A percentile compares a stretch with the other conserved stretches of the same genome.
phyloP scores from a whole-genome alignment of 2,329 filamentous ascomycete genomes.

The Trichoderma brevicompactum region DNA sequence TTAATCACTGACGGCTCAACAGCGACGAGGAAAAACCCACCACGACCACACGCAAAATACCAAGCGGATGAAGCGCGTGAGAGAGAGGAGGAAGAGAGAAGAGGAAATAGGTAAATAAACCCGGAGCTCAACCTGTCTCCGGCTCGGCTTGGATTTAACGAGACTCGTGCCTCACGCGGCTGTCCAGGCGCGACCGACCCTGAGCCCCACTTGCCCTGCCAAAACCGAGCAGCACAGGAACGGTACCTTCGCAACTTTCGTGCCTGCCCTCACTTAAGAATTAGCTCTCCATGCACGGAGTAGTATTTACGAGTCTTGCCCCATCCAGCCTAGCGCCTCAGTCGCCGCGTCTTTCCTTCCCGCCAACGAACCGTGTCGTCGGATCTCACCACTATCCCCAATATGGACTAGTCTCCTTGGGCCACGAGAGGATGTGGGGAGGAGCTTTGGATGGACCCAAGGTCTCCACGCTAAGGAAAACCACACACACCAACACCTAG shows the following conservation, averaged over 20 bases:
- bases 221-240: slow-evolving; percentile 9
- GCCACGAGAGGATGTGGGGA: slow-evolving; percentile 9
- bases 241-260: background rate
- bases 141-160: slow-evolving; percentile 2
- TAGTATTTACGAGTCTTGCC: background rate
- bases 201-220: slow-evolving; percentile 13
- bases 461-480: slow-evolving; percentile 1
- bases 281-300: background rate
- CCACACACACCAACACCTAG: background rate
- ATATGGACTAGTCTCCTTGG: background rate
- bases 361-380: slow-evolving; percentile 27
- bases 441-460: background rate
- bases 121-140: background rate
- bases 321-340: background rate
- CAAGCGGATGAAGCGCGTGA: background rate
- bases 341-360: slow-evolving; percentile 31
- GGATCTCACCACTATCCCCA: background rate
- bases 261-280: background rate
- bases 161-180: slow-evolving; percentile 16
- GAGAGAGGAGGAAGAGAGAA: no score
- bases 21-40: background rate
- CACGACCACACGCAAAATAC: background rate
- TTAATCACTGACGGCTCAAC: background rate
- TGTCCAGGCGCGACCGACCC: slow-evolving; percentile 9
- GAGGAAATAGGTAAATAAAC: background rate